phyloP scores from a whole-genome alignment of 2,329 filamentous ascomycete species.

The Colletotrichum cereale region DNA sequence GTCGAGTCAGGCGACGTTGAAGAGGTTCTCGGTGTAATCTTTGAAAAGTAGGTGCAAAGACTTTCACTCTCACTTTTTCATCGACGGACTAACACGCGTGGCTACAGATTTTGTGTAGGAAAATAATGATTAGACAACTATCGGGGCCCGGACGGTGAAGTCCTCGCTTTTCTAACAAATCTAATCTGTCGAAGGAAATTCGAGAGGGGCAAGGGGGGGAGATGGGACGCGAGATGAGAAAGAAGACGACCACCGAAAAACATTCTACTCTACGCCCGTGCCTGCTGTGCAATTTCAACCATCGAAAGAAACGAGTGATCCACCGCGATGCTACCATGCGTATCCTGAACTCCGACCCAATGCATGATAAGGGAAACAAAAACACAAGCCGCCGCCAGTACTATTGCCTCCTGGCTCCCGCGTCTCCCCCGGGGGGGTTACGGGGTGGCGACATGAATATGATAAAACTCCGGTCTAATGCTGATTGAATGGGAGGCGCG shows the following conservation, averaged over 20 bases:
- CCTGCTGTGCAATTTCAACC: constrained; percentile 9
- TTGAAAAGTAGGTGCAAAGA: constrained; percentile 82
- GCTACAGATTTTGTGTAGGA: constrained; percentile 66
- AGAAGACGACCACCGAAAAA: background rate
- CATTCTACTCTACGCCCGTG: constrained; percentile 4
- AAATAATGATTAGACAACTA: constrained; percentile 53
- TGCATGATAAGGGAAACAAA: constrained; percentile 12
- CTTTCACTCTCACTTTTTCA: background rate
- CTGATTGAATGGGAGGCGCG: constrained; percentile 7
- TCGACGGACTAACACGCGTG: constrained; percentile 2
- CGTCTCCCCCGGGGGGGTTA: background rate
- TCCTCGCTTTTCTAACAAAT: constrained; percentile 32
- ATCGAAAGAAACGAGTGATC: constrained; percentile 1
- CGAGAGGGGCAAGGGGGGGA: background rate
- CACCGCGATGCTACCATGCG: background rate
- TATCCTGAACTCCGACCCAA: constrained; percentile 32
- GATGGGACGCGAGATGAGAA: constrained; percentile 4
- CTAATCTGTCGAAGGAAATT: background rate
- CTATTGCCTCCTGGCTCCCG: constrained; percentile 15
- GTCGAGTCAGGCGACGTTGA: constrained; percentile 92
- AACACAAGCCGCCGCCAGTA: constrained; percentile 25
- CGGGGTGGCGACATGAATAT: background rate
- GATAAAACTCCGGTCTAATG: constrained; percentile 38
- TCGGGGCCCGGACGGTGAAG: constrained; percentile 18
- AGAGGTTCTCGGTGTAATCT: constrained; percentile 95